Conservation (phyloP, 371 early-diverging fungal genomes). For the Mucor piriformis region DNA sequence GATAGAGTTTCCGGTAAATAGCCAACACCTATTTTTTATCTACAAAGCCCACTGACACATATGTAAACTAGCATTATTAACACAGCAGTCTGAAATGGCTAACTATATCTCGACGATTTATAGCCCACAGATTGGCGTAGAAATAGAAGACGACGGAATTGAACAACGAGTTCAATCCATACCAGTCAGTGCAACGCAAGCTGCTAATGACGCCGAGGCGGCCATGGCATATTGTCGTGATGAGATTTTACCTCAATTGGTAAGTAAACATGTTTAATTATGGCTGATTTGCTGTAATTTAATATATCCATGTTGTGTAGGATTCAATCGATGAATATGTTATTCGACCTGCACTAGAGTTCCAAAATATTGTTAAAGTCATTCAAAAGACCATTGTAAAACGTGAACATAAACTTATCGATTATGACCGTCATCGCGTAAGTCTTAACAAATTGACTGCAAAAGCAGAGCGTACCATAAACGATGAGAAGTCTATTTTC, state of each 20-base stretch:
- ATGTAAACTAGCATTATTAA: slow-evolving; percentile 54
- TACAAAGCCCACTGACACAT: not conserved
- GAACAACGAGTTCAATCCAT: slow-evolving; percentile 52
- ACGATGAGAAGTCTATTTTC: slow-evolving; percentile 70
- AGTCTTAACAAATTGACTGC: slow-evolving; percentile 62
- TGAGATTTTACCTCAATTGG: slow-evolving; percentile 69
- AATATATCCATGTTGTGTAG: slow-evolving; percentile 29
- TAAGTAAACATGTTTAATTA: slow-evolving; percentile 27
- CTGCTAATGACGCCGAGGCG: slow-evolving; percentile 66
- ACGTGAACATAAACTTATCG: slow-evolving; percentile 77
- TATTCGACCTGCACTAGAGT: slow-evolving; percentile 66
- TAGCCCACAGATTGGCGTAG: slow-evolving; percentile 34
- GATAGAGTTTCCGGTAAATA: slow-evolving; percentile 66
- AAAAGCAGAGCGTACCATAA: slow-evolving; percentile 62
- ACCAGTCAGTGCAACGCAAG: slow-evolving; percentile 61
- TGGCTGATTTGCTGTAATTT: not conserved
- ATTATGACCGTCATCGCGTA: slow-evolving; percentile 77
- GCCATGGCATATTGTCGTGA: slow-evolving; percentile 66
- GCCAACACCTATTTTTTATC: not conserved
- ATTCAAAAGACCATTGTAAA: slow-evolving; percentile 75
- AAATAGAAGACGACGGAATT: slow-evolving; percentile 40
- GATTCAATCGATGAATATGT: slow-evolving; percentile 68
- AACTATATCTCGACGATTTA: slow-evolving; percentile 65
- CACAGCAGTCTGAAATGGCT: slow-evolving; percentile 74
- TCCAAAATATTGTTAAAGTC: slow-evolving; percentile 59